These are phyloP conservation scores for Lepidium didymum DNA, from an alignment of 345 rosid genomes.

Conservation along the genomic window DNA sequence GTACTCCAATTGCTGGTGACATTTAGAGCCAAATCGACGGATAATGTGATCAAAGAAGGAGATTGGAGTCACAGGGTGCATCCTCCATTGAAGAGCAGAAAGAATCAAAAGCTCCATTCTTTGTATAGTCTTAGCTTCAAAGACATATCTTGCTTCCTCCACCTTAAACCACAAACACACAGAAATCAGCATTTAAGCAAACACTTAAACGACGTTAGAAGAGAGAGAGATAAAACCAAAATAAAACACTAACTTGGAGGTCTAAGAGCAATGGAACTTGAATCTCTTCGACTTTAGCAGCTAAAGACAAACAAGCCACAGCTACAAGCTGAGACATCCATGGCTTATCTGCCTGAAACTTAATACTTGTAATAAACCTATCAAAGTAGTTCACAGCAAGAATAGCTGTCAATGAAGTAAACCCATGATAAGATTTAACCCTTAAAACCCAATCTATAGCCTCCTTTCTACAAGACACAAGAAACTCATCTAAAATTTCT, in stretches of 20 bases:
- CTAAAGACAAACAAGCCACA: constrained; percentile 82
- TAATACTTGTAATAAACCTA: constrained; percentile 54
- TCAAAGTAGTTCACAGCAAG: constrained; percentile 90
- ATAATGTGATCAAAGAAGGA: constrained; percentile 69
- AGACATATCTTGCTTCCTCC: constrained; percentile 59
- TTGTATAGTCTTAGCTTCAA: constrained; percentile 79
- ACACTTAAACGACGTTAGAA: constrained; percentile 18
- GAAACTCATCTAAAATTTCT: constrained; percentile 33
- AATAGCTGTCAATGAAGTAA: constrained; percentile 54
- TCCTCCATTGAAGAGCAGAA: constrained; percentile 76
- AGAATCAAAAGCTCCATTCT: constrained; percentile 90
- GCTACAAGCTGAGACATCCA: constrained; percentile 93
- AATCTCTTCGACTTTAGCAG: constrained; percentile 91
- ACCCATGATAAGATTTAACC: constrained; percentile 56
- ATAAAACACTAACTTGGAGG: constrained; percentile 59
- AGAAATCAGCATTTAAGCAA: constrained; percentile 12
- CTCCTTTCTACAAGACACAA: constrained; percentile 42
- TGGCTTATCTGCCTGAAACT: constrained; percentile 62
- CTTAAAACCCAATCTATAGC: constrained; percentile 70
- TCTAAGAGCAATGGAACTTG: constrained; percentile 72
- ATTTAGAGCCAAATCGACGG: constrained; percentile 56
- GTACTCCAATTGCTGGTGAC: constrained; percentile 51
- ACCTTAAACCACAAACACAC: constrained; percentile 38
- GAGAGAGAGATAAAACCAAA: neutral
- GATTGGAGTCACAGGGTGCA: constrained; percentile 87